These are phyloP conservation scores for Colletotrichum sp. DNA, from an alignment of 2,329 filamentous ascomycete species.

Conservation along the genomic window DNA sequence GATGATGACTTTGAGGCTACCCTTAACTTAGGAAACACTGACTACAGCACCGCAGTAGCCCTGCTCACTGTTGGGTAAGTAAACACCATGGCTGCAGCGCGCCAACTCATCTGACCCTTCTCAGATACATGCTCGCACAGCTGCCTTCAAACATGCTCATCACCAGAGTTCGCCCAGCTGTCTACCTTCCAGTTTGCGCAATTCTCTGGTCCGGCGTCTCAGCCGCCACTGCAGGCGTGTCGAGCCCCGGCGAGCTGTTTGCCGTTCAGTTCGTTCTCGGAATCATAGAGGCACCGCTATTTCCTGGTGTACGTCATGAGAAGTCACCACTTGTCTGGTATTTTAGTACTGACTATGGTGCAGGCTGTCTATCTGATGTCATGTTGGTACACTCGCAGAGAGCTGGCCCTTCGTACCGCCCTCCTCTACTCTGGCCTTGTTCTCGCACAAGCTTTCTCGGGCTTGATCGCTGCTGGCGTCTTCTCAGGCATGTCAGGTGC, in stretches of 20 bases:
- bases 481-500: slow-evolving; percentile 35
- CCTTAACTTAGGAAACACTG: slow-evolving; percentile 23
- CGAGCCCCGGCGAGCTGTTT: slow-evolving; percentile 3
- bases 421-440: slow-evolving; percentile 48
- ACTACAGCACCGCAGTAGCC: slow-evolving; percentile 28
- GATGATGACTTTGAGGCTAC: slow-evolving; percentile 23
- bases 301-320: slow-evolving; percentile 16
- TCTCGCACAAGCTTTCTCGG: slow-evolving; percentile 42
- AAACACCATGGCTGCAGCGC: neutral
- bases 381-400: slow-evolving; percentile 60
- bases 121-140: slow-evolving; percentile 65
- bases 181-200: slow-evolving; percentile 46
- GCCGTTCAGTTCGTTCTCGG: slow-evolving; percentile 22
- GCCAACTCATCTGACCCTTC: neutral
- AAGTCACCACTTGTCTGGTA: too few relatives aligned
- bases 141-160: slow-evolving; percentile 65
- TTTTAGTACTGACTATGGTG: neutral
- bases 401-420: slow-evolving; percentile 45
- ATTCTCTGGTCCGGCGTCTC: slow-evolving; percentile 20
- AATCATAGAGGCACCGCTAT: slow-evolving; percentile 22
- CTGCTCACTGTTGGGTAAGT: slow-evolving; percentile 27
- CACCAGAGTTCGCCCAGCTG: slow-evolving; percentile 55
- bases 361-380: slow-evolving; percentile 45
- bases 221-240: slow-evolving; percentile 9
- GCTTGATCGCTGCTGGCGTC: slow-evolving; percentile 48